A percentile compares a stretch with the other conserved stretches of the same genome.
Conservation (phyloP, 352 stramenopile species). For the Thraustochytrium striatum region DNA sequence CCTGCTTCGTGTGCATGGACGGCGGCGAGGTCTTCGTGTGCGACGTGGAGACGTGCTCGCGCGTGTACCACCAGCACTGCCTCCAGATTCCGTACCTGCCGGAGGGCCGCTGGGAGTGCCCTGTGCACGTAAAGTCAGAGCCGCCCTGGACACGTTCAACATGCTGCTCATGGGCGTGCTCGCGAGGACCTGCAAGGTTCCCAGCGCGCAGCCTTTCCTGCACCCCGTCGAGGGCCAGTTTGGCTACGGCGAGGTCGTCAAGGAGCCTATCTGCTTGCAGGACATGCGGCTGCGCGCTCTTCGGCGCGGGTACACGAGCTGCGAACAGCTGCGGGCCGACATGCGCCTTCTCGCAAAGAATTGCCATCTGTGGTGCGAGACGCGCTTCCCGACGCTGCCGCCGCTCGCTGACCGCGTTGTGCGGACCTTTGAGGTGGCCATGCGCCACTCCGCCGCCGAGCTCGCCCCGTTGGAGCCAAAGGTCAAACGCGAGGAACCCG, state of each 20-base stretch:
- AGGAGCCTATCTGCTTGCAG: slow-evolving; percentile 13
- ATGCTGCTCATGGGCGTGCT: not conserved
- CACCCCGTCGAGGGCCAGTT: slow-evolving; percentile 17
- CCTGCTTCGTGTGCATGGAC: slow-evolving; percentile 40
- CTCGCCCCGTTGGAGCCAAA: slow-evolving; percentile 15
- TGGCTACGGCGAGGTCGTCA: slow-evolving; percentile 16
- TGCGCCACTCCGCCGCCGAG: not conserved
- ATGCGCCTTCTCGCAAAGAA: slow-evolving; percentile 9
- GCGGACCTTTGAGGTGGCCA: not conserved
- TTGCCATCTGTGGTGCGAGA: slow-evolving; percentile 30
- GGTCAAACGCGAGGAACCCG: not conserved
- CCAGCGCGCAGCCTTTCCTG: not conserved
- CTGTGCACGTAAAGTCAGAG: not conserved
- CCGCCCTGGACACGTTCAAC: not conserved
- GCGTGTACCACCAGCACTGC: slow-evolving; percentile 42
- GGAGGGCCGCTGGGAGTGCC: not conserved
- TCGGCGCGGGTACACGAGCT: not conserved
- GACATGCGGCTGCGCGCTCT: slow-evolving; percentile 19
- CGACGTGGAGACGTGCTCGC: slow-evolving; percentile 23
- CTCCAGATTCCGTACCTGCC: slow-evolving; percentile 27
- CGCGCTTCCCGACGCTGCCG: slow-evolving; percentile 13
- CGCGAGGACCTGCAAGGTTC: not conserved
- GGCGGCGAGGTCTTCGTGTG: slow-evolving; percentile 39
- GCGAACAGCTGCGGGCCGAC: not conserved
- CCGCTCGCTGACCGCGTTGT: slow-evolving; percentile 8